Conservation (phyloP, 768 basidiomycete species). For the Naganishia friedmannii region DNA sequence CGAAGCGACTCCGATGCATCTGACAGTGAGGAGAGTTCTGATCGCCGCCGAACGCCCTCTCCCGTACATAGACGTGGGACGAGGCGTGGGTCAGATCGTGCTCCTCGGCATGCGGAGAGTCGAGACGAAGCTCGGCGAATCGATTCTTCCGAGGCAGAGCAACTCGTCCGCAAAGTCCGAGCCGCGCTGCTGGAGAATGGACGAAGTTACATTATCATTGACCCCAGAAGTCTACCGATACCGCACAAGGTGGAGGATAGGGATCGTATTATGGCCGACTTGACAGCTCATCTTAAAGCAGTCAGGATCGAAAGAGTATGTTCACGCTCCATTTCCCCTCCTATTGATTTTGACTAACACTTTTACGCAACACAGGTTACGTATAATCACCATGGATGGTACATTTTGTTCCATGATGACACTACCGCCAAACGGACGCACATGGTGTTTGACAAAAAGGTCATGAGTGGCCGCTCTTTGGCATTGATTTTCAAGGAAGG, state of each 20-base stretch:
- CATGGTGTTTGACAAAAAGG: constrained; percentile 58
- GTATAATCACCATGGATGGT: constrained; percentile 69
- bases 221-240: constrained; percentile 32
- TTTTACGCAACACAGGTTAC: constrained; percentile 59
- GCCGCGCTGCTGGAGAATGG: constrained; percentile 39
- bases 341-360: constrained; percentile 25
- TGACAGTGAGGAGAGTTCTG: not conserved
- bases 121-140: not conserved
- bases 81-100: not conserved
- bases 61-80: not conserved
- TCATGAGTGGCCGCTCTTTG: constrained; percentile 35
- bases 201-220: constrained; percentile 40
- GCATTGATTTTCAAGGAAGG: not conserved
- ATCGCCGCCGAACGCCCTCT: not conserved
- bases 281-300: constrained; percentile 63
- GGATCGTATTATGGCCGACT: constrained; percentile 59
- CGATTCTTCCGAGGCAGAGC: not conserved
- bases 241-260: not conserved
- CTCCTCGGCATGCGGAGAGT: not conserved
- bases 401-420: constrained; percentile 70
- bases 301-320: constrained; percentile 8
- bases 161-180: constrained; percentile 6
- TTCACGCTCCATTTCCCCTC: not conserved
- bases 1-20: not conserved
- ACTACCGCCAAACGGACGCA: constrained; percentile 67